These are phyloP conservation scores for Colletotrichum godetiae DNA, from an alignment of 2,329 filamentous ascomycete genomes.

Conservation along the genomic window DNA sequence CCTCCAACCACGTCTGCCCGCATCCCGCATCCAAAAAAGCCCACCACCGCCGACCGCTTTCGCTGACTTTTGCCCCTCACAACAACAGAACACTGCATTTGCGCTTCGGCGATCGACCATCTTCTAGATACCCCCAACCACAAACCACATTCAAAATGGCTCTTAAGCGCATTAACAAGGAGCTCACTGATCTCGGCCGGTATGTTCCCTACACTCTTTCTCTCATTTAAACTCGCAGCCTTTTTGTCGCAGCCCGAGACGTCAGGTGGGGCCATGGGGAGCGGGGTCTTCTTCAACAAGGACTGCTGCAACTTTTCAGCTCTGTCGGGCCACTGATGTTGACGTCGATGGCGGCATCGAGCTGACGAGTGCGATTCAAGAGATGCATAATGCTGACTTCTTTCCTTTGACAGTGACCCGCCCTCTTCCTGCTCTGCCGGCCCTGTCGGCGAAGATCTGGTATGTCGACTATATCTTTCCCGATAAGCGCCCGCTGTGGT, in stretches of 20 bases:
- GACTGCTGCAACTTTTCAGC: slow-evolving; percentile 23
- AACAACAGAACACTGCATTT: slow-evolving; percentile 34
- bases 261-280: slow-evolving; percentile 51
- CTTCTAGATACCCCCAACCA: slow-evolving; percentile 38
- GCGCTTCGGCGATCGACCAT: slow-evolving; percentile 30
- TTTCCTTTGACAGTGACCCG: slow-evolving; percentile 77
- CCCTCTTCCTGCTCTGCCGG: slow-evolving; percentile 99
- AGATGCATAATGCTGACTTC: slow-evolving; percentile 42
- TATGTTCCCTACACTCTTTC: slow-evolving; percentile 53
- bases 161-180: slow-evolving; percentile 95
- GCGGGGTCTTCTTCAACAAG: slow-evolving; percentile 46
- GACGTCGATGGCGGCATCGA: slow-evolving; percentile 3
- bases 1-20: slow-evolving; percentile 3
- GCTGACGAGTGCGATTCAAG: not conserved
- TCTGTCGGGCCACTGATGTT: not conserved
- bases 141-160: slow-evolving; percentile 69
- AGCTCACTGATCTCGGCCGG: slow-evolving; percentile 90
- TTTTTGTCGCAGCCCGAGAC: slow-evolving; percentile 41
- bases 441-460: slow-evolving; percentile 96
- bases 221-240: slow-evolving; percentile 1
- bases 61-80: slow-evolving; percentile 37
- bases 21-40: slow-evolving; percentile 30
- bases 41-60: slow-evolving; percentile 33
- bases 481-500: slow-evolving; percentile 31
- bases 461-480: slow-evolving; percentile 65